Evolutionary conservation across 2,329 filamentous ascomycete species (phyloP).

Genomic region (Mycocentrospora acerina): DNA sequence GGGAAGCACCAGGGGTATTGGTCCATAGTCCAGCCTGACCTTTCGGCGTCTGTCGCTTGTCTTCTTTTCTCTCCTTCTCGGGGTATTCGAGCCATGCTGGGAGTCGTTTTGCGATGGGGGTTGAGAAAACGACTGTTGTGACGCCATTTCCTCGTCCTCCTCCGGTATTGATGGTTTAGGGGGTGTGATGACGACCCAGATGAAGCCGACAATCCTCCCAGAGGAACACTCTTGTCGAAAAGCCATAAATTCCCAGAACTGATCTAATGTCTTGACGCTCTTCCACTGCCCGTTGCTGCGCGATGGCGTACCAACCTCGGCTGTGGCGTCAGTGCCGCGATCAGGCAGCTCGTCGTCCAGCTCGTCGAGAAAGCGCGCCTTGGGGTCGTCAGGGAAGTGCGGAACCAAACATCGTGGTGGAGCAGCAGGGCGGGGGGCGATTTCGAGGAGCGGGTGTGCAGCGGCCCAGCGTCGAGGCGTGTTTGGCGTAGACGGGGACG

Average conservation of each 20-base stretch:
- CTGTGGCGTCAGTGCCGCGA: conserved; percentile 40
- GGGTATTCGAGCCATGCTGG: conserved; percentile 14
- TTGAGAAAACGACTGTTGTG: conserved; percentile 22
- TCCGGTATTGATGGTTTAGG: conserved; percentile 44
- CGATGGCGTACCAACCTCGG: conserved; percentile 43
- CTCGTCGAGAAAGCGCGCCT: conserved; percentile 84
- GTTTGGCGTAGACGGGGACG: conserved; percentile 49
- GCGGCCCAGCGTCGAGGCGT: conserved; percentile 52
- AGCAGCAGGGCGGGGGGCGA: conserved; percentile 67
- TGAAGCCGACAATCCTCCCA: conserved; percentile 86
- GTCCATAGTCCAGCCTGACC: conserved; percentile 50
- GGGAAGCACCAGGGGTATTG: conserved; percentile 64
- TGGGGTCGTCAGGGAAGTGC: conserved; percentile 92
- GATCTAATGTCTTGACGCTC: conserved; percentile 78
- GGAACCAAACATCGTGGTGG: conserved; percentile 85
- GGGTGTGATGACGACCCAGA: conserved; percentile 85
- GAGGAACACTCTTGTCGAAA: conserved; percentile 95
- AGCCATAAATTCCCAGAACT: conserved; percentile 99
- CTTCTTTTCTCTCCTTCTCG: conserved; percentile 14
- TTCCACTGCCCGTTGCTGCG: conserved; percentile 73
- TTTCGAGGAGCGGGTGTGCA: conserved; percentile 71
- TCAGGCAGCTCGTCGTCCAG: conserved; percentile 79
- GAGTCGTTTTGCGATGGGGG: conserved; percentile 21
- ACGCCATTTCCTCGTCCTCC: conserved; percentile 30
- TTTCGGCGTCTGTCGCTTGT: conserved; percentile 20